Evolutionary conservation across 2,329 filamentous ascomycete species (phyloP).

Genomic region (Phoma sp.): DNA sequence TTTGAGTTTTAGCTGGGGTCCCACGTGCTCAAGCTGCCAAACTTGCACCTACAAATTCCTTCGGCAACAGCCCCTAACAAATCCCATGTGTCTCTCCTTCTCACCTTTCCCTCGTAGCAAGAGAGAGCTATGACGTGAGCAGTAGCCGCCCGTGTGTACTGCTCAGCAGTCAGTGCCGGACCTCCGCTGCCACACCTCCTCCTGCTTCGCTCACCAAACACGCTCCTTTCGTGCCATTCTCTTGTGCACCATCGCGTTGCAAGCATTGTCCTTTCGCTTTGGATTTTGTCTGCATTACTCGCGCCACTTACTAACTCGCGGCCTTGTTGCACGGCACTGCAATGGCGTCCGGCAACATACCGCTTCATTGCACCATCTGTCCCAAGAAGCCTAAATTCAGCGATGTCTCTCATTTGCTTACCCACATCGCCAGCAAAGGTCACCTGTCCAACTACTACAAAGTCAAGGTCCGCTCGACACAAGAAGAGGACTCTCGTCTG

Average conservation of each 20-base stretch:
- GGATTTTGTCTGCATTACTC: slow-evolving; percentile 22
- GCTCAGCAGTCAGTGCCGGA: slow-evolving; percentile 25
- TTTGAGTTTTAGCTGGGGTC: slow-evolving; percentile 30
- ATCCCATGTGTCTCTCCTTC: slow-evolving; percentile 11
- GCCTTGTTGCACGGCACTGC: slow-evolving; percentile 25
- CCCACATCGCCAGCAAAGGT: slow-evolving; percentile 90
- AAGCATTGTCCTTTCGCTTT: slow-evolving; percentile 36
- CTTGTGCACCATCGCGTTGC: slow-evolving; percentile 33
- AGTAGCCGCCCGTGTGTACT: slow-evolving; percentile 25
- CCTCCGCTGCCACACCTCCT: slow-evolving; percentile 35
- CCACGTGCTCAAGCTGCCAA: slow-evolving; percentile 41
- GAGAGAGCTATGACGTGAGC: slow-evolving; percentile 32
- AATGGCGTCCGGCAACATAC: slow-evolving; percentile 58
- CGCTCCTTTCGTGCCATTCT: slow-evolving; percentile 46
- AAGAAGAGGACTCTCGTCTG: slow-evolving; percentile 68
- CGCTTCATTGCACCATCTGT: slow-evolving; percentile 83
- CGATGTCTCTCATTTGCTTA: slow-evolving; percentile 89
- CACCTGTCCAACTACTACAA: slow-evolving; percentile 86
- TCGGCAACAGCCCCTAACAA: slow-evolving; percentile 28
- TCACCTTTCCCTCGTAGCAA: slow-evolving; percentile 1
- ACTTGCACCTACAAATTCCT: slow-evolving; percentile 34
- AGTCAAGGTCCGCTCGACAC: slow-evolving; percentile 72
- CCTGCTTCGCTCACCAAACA: slow-evolving; percentile 39
- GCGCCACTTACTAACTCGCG: slow-evolving; percentile 32
- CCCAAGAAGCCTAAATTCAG: slow-evolving; percentile 81